Evolutionary conservation across 192 early-diverging fungal genomes (phyloP), one percentile per base, ranked within the genome.

Genomic region (Allomyces macrogynus): DNA sequence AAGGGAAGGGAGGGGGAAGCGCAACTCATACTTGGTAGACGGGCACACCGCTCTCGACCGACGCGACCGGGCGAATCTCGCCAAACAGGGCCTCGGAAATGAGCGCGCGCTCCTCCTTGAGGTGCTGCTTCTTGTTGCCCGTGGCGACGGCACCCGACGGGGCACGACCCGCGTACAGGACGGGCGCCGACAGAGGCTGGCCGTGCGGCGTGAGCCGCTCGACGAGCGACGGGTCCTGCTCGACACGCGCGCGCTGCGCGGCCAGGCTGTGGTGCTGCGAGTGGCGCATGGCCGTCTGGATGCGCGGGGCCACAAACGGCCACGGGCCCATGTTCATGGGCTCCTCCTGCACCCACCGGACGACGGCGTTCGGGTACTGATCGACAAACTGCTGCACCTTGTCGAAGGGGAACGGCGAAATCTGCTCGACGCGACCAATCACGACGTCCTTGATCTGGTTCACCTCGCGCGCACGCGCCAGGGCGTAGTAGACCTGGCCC

Each of bases 341-440:
- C 76, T 98, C 95, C 77, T 98, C 95, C 76, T 98, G 95, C 44
- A 80, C 84, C 88, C 89, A 98, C 24, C 95, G 82, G 72, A 95
- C 78, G 71, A 93, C 87, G 65, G 91, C 85, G 69, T 87, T 89
- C 66, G 87, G 87, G 77, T 95, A 98, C 77, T 87, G 86, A 73
- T 95, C 91, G 40, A 88, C 67, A 68, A 89, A 85, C 67, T 86
- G 76, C 77, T 86, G 87, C 65, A 89, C 84, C 63, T 87, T 80
- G 68, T 91, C 89, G 82, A 90, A 95, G 43, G 95, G 93, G 86
- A 98, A 96, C 49, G 93, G 95, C 67, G 81, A 80, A 68, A 98
- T 73, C 77, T 96, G 95, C 80, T 96, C 95, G 57, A 96, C 68
- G 68, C 93, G 86, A 64, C 90, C 92, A 73, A 98, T 93, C 62